phyloP scores from a whole-genome alignment of 805 yeast genomes.

The Metschnikowia similis region DNA sequence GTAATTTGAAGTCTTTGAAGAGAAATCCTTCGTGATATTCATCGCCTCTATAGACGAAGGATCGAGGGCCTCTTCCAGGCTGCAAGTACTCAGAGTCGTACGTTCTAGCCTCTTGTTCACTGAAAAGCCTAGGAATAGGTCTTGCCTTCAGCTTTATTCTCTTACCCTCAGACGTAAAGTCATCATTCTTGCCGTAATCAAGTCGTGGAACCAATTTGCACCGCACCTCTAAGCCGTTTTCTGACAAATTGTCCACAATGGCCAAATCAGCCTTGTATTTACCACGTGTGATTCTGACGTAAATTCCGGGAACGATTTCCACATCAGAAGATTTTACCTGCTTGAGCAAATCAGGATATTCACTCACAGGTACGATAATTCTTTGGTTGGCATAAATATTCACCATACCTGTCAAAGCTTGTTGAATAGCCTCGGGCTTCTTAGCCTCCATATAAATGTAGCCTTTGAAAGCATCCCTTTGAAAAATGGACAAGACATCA shows the following conservation, averaged over 20 bases:
- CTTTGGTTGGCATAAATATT: constrained; percentile 73
- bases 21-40: constrained; percentile 88
- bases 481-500: constrained; percentile 85
- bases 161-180: constrained; percentile 45
- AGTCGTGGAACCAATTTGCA: constrained; percentile 89
- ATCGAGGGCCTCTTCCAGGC: constrained; percentile 56
- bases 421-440: constrained; percentile 85
- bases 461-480: constrained; percentile 88
- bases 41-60: constrained; percentile 75
- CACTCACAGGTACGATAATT: constrained; percentile 89
- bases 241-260: constrained; percentile 86
- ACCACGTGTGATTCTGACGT: constrained; percentile 87
- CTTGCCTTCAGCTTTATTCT: constrained; percentile 54
- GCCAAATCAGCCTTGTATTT: constrained; percentile 91
- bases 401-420: constrained; percentile 84
- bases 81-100: constrained; percentile 72
- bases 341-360: constrained; percentile 86
- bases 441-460: constrained; percentile 93
- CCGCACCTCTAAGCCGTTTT: constrained; percentile 93
- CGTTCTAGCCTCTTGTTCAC: constrained; percentile 83
- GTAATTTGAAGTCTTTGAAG: constrained; percentile 79
- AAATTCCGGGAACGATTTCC: constrained; percentile 85
- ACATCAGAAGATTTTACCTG: constrained; percentile 86
- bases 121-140: constrained; percentile 83
- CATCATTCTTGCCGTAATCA: constrained; percentile 74